Evolutionary conservation across 805 yeast genomes (phyloP).

Genomic region (Candida suzukii): DNA sequence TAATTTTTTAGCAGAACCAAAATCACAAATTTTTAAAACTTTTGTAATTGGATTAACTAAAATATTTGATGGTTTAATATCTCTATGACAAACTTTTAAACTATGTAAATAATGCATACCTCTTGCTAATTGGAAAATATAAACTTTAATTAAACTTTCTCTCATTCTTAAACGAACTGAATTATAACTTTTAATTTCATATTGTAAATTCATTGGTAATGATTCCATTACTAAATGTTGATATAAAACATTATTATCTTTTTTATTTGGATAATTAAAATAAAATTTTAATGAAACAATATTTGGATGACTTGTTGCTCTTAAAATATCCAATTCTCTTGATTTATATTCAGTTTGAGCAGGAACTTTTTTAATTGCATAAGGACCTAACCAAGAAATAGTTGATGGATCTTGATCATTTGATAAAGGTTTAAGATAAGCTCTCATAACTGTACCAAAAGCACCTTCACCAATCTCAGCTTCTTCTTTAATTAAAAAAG

Average conservation of each 20-base stretch:
- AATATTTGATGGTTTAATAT: slow-evolving; percentile 77
- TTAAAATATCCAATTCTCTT: slow-evolving; percentile 69
- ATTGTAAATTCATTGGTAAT: slow-evolving; percentile 71
- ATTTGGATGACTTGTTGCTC: slow-evolving; percentile 75
- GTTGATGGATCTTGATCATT: too few species aligned
- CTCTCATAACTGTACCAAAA: slow-evolving; percentile 79
- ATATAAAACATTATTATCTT: slow-evolving; percentile 54
- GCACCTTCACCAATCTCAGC: slow-evolving; percentile 82
- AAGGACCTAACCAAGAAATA: slow-evolving; percentile 66
- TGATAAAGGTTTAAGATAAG: slow-evolving; percentile 31
- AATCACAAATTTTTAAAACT: slow-evolving; percentile 70
- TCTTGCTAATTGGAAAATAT: slow-evolving; percentile 72
- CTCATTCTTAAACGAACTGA: slow-evolving; percentile 56
- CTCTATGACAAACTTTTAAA: slow-evolving; percentile 76
- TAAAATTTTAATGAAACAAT: slow-evolving; percentile 63
- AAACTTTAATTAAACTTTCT: slow-evolving; percentile 66
- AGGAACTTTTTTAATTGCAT: slow-evolving; percentile 78
- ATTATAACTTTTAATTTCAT: slow-evolving; percentile 66
- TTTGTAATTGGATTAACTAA: slow-evolving; percentile 67
- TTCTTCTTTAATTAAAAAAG: slow-evolving; percentile 66
- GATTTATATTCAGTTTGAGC: slow-evolving; percentile 84
- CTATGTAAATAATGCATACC: slow-evolving; percentile 81
- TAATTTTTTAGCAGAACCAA: slow-evolving; percentile 76
- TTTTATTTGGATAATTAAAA: slow-evolving; percentile 58
- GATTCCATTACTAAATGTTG: slow-evolving; percentile 86